Percentiles rank a stretch among this genome's conserved stretches.
Conservation (phyloP, 2,329 filamentous ascomycete genomes). For the Colletotrichum endophyticum region DNA sequence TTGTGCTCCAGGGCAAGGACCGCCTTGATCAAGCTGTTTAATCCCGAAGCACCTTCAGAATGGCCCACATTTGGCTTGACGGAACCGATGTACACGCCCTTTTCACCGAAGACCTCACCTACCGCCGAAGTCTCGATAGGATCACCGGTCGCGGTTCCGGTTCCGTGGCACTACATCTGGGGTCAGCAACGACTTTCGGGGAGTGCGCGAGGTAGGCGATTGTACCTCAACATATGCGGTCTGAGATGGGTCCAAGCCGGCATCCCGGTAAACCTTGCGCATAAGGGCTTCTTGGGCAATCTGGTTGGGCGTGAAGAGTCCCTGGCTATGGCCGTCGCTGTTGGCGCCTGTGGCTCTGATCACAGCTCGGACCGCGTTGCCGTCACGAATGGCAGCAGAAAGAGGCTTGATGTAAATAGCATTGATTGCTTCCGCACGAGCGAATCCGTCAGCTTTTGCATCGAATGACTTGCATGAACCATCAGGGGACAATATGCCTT, state of each 20-base stretch:
- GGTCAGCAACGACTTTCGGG: accelerated
- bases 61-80: constrained; percentile 47
- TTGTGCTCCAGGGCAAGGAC: constrained; percentile 42
- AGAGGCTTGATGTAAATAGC: constrained; percentile 46
- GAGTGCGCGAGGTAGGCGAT: constrained; percentile 21
- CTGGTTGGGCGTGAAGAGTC: constrained; percentile 43
- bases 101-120: constrained; percentile 8
- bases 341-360: constrained; percentile 32
- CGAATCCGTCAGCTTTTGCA: constrained; percentile 44
- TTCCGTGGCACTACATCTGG: constrained; percentile 36
- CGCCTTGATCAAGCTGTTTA: constrained; percentile 48
- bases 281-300: constrained; percentile 34
- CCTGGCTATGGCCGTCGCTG: constrained; percentile 35
- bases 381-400: constrained; percentile 41
- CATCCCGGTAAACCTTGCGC: background rate
- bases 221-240: background rate
- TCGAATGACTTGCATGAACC: constrained; percentile 32
- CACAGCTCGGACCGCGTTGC: constrained; percentile 37
- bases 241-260: background rate
- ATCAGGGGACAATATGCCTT: constrained; percentile 19
- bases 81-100: constrained; percentile 30
- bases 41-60: constrained; percentile 44
- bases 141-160: constrained; percentile 50
- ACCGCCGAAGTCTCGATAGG: constrained; percentile 43
- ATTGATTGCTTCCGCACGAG: constrained; percentile 44